These are phyloP conservation scores for Przewalskia tangutica DNA, from an alignment of 257 asterid genomes.

Conservation along the genomic window DNA sequence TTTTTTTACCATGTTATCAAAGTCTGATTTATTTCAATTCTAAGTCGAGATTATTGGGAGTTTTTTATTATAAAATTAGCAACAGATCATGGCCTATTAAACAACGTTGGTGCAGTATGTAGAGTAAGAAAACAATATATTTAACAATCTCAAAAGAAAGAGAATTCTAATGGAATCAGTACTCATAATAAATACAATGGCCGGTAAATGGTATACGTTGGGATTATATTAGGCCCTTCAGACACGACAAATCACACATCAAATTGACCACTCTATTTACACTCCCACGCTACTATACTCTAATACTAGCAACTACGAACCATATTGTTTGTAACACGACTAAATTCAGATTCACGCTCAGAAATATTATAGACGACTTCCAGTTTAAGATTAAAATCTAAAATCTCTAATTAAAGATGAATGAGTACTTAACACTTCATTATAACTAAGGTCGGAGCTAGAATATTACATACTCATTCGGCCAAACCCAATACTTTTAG, in stretches of 20 bases:
- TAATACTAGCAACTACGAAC: too few species aligned
- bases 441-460: too few species aligned
- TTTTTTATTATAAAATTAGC: not conserved
- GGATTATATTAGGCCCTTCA: not conserved
- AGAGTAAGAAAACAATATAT: not conserved
- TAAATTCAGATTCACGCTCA: not conserved
- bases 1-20: too few species aligned
- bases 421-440: too few species aligned
- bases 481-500: too few species aligned
- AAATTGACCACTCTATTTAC: not conserved
- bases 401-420: too few species aligned
- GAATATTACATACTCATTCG: too few species aligned
- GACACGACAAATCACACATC: not conserved
- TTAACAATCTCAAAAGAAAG: not conserved
- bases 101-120: not conserved
- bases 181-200: not conserved
- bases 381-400: too few species aligned
- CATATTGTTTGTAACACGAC: not conserved
- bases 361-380: too few species aligned
- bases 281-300: not conserved
- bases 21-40: too few species aligned
- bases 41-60: not conserved
- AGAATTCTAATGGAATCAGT: not conserved
- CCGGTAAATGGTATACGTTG: slow-evolving; percentile 10
- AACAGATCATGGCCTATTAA: not conserved